Evolutionary conservation across 2,329 filamentous ascomycete genomes (phyloP).

Genomic region (Albifimbria verrucaria): DNA sequence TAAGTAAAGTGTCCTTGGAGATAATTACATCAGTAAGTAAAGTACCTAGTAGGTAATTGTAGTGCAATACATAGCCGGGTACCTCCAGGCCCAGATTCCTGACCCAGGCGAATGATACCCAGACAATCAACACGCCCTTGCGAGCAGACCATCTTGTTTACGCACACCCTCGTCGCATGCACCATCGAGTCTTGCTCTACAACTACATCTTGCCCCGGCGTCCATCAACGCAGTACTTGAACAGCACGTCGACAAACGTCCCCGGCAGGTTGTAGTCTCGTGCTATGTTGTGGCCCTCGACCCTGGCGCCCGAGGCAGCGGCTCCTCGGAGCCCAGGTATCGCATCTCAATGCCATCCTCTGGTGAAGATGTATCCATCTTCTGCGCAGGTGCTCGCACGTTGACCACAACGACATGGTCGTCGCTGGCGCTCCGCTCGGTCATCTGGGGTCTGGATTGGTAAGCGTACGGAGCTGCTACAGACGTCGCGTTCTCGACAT

Average conservation of each 20-base stretch:
- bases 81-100: no score
- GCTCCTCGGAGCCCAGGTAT: neutral
- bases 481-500: constrained; percentile 27
- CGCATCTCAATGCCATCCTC: constrained; percentile 1
- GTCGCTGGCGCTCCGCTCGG: neutral
- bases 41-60: no score
- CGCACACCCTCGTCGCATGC: no score
- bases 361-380: neutral
- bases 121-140: no score
- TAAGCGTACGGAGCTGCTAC: neutral
- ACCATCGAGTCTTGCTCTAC: neutral
- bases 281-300: neutral
- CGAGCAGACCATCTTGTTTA: no score
- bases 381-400: neutral
- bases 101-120: no score
- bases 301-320: neutral
- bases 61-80: no score
- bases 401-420: neutral
- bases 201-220: neutral
- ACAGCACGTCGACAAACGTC: constrained; percentile 1
- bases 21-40: no score
- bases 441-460: neutral
- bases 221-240: neutral
- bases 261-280: neutral
- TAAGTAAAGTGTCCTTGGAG: no score